Evolutionary conservation across 2,329 filamentous ascomycete species (phyloP), one percentile per base, ranked within the genome.

Genomic region (Cadophora sp.): DNA sequence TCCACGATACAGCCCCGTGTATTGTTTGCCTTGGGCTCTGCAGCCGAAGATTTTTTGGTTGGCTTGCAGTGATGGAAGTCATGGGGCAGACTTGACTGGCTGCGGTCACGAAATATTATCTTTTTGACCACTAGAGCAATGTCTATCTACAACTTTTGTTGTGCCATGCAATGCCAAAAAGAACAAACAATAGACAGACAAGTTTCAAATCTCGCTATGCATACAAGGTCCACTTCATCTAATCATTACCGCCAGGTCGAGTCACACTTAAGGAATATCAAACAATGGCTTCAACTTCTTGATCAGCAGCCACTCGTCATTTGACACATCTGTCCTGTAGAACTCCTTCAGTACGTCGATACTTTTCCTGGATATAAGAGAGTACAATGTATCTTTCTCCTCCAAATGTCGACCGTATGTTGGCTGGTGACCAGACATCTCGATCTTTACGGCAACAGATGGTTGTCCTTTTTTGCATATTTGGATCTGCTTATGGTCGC

Each of bases 291-390:
- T 99, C 78, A 99, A 84, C 86, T 97, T 97, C 81, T 95, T 92
- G 78, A 99, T 93, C 72, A 99, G 85, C 77, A 88, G 85, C 96
- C 96, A 99, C 83, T 99, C 96, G 12, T 98, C 96, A 81, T 92
- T 95, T 60, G 86, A 87, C 51, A 97, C 93, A 69, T 97, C 94
- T 67, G 89, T 84, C 66, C 94, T 87, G 83, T 97, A 99, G 80
- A 93, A 97, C 78, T 97, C 93, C 86, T 99, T 99, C 72, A 99
- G 87, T 9, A 91, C 94, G 81, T 99, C 93, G 80, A 99, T 99
- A 77, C 92, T 96, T 74, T 89, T 86, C 74, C 96, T 88, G 53
- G 92, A 96, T 76, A 99, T 93, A 69, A 92, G 85, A 73, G 91
- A 95, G 86, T 97, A 98, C 16, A 99, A 85, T 1, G 83, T 86